phyloP scores from a whole-genome alignment of 371 early-diverging fungal species.

The Mortierella sp. region DNA sequence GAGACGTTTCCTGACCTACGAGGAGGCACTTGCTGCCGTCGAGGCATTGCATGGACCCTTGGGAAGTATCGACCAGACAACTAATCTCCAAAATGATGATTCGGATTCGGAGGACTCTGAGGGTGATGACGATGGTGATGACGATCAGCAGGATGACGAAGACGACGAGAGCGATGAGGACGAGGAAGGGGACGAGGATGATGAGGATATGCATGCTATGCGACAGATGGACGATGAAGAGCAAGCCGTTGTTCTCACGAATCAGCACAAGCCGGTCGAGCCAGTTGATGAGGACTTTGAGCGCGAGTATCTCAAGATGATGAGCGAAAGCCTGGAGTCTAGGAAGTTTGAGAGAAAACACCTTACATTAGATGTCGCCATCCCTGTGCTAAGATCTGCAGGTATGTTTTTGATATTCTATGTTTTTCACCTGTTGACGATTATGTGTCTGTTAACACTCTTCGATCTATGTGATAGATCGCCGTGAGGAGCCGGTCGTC shows the following conservation, averaged over 20 bases:
- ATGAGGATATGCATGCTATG: slow-evolving; percentile 32
- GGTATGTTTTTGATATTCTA: slow-evolving; percentile 33
- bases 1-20: slow-evolving; percentile 71
- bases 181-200: slow-evolving; percentile 32
- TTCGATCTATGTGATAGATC: slow-evolving; percentile 15
- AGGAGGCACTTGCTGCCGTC: slow-evolving; percentile 82
- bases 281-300: slow-evolving; percentile 81
- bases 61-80: slow-evolving; percentile 34
- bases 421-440: not conserved
- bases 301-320: slow-evolving; percentile 81
- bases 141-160: slow-evolving; percentile 49
- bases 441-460: not conserved
- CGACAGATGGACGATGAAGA: slow-evolving; percentile 61
- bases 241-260: slow-evolving; percentile 69
- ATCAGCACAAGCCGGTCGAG: slow-evolving; percentile 60
- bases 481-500: slow-evolving; percentile 31
- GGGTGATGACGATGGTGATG: slow-evolving; percentile 61
- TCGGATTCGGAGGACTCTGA: slow-evolving; percentile 59
- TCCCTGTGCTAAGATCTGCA: slow-evolving; percentile 75
- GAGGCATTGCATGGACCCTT: slow-evolving; percentile 61
- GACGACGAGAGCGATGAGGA: slow-evolving; percentile 56
- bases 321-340: slow-evolving; percentile 85
- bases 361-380: slow-evolving; percentile 82
- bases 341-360: slow-evolving; percentile 83
- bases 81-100: slow-evolving; percentile 55